A percentile compares a stretch with the other conserved stretches of the same genome.
Conservation (phyloP, 2,329 filamentous ascomycete species). For the Arthrinium phaeospermum region DNA sequence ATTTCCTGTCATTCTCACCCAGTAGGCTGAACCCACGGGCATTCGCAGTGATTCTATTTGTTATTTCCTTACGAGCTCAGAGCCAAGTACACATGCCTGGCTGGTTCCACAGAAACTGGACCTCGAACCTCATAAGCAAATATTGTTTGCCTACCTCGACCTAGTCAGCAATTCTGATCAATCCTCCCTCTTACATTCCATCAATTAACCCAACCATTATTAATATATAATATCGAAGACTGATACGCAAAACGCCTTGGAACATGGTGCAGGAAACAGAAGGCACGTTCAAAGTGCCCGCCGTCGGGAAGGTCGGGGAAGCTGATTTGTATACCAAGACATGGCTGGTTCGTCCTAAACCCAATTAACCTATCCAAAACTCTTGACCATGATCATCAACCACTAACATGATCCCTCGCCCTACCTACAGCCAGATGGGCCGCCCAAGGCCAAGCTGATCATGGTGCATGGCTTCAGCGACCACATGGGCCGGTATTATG, state of each 20-base stretch:
- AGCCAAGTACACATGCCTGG: not conserved
- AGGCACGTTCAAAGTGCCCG: conserved; percentile 54
- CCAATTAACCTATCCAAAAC: not conserved
- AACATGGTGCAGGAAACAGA: conserved; percentile 52
- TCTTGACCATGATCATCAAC: conserved; percentile 4
- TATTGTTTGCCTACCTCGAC: not conserved
- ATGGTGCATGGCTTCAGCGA: conserved; percentile 93
- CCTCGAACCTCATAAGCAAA: not conserved
- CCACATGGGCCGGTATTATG: conserved; percentile 78
- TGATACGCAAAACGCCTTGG: not conserved
- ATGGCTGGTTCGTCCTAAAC: conserved; percentile 56
- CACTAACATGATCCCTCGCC: not conserved
- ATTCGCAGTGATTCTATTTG: not conserved
- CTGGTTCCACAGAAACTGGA: conserved; percentile 13
- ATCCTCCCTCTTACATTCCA: not conserved
- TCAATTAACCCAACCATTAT: not conserved
- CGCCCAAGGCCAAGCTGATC: conserved; percentile 72
- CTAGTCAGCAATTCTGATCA: not conserved
- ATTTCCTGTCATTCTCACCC: not conserved
- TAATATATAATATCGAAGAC: not conserved
- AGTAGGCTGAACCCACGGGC: not conserved
- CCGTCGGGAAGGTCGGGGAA: conserved; percentile 44
- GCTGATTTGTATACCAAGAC: conserved; percentile 55
- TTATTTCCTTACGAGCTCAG: not conserved
- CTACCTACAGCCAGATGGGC: conserved; percentile 54